A percentile compares a stretch with the other conserved stretches of the same genome.
These are phyloP conservation scores for Eucalyptus caleyi DNA, from an alignment of 345 rosid genomes.

Conservation along the genomic window DNA sequence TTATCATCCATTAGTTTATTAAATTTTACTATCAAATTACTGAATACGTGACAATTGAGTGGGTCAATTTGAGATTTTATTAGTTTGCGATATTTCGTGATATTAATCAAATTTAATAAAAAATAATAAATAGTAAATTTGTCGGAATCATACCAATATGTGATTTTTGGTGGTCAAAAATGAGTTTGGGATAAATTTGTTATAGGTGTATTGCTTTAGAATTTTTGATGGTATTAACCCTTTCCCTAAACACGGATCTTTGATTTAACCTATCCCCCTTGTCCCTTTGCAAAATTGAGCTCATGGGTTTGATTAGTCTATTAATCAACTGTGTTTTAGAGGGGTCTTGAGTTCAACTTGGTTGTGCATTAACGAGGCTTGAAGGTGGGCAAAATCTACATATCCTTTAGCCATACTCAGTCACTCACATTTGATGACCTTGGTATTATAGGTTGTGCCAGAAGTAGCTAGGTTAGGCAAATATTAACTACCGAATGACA, in stretches of 20 bases:
- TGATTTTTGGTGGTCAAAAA: too few relatives aligned
- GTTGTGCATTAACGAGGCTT: not conserved
- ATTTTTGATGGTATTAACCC: too few relatives aligned
- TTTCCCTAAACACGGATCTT: not conserved
- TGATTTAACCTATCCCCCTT: not conserved
- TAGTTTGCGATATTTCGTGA: accelerated
- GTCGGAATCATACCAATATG: accelerated
- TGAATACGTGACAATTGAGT: not conserved
- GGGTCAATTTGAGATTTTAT: too few relatives aligned
- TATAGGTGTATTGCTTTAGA: accelerated
- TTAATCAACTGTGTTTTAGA: not conserved
- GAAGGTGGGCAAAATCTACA: not conserved
- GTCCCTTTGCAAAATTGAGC: not conserved
- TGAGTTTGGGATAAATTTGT: too few relatives aligned
- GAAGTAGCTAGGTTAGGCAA: not conserved
- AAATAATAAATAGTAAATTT: too few relatives aligned
- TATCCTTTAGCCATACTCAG: not conserved
- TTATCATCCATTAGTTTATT: too few relatives aligned
- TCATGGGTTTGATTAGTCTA: not conserved
- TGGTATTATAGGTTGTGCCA: not conserved
- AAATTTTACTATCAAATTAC: too few relatives aligned
- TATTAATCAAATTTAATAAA: too few relatives aligned
- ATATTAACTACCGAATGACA: not conserved
- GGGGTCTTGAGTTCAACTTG: not conserved
- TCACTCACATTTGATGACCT: not conserved